Evolutionary conservation across 495 filamentous ascomycete species (phyloP).

Genomic region (Aspergillus carlsbadensis): DNA sequence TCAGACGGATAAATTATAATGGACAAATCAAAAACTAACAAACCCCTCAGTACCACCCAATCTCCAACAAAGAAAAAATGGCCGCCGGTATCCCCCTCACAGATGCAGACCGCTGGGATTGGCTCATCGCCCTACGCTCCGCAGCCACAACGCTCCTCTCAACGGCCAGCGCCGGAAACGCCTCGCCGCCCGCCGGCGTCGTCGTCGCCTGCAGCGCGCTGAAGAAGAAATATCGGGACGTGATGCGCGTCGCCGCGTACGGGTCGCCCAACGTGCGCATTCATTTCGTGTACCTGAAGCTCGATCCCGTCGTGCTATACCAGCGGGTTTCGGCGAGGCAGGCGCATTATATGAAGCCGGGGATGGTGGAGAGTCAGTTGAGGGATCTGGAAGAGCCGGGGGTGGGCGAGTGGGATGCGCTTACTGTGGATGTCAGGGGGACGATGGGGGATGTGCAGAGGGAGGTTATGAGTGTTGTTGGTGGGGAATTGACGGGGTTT

Average conservation of each 20-base stretch:
- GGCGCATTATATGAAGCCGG: slow-evolving; percentile 94
- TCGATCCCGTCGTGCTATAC: slow-evolving; percentile 70
- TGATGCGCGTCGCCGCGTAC: slow-evolving; percentile 87
- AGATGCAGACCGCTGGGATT: slow-evolving; percentile 97
- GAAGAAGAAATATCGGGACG: slow-evolving; percentile 96
- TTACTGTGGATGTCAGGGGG: slow-evolving; percentile 75
- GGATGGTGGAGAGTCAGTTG: slow-evolving; percentile 96
- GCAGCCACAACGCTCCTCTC: slow-evolving; percentile 67
- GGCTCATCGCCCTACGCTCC: slow-evolving; percentile 86
- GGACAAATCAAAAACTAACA: slow-evolving; percentile 19
- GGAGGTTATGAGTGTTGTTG: slow-evolving; percentile 58
- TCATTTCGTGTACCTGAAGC: slow-evolving; percentile 90
- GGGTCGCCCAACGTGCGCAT: slow-evolving; percentile 71
- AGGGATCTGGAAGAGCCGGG: slow-evolving; percentile 76
- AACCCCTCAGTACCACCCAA: slow-evolving; percentile 72
- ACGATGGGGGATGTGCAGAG: slow-evolving; percentile 64
- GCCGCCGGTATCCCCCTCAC: slow-evolving; percentile 79
- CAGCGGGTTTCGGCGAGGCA: slow-evolving; percentile 69
- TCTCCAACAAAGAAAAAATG: slow-evolving; percentile 93
- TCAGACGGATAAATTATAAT: no score
- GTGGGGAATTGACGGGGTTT: slow-evolving; percentile 34
- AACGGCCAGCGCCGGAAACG: slow-evolving; percentile 44
- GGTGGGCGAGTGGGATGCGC: slow-evolving; percentile 76
- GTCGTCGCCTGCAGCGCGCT: slow-evolving; percentile 95
- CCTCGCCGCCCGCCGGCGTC: slow-evolving; percentile 65